Evolutionary conservation across 345 rosid genomes (phyloP), one percentile per base, ranked within the genome.

Genomic region (Physaria fendleri): DNA sequence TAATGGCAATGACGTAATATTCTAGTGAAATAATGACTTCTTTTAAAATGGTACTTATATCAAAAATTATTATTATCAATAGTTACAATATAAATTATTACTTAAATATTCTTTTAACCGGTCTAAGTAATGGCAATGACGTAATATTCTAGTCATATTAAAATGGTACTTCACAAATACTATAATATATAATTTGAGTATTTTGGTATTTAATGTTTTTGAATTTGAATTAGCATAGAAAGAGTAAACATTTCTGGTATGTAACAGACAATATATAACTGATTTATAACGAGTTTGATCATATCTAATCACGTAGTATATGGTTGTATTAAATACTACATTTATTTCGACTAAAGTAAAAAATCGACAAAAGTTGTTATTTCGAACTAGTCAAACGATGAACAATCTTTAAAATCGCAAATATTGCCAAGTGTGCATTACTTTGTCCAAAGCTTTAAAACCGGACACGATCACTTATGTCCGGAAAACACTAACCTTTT

Each of bases 401-500:
- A n/a, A n/a, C 11, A 9, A 13, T 59, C 39, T 66, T 25, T 34
- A 34, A 43, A 6, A 7, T 12, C 25, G 48, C 20, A 49, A 8
- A 35, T 20, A 10, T 20, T 43, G 73, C 67, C 67, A 68, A 59
- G 62, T 68, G 66, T 60, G 24, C 33, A 43, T 4, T 6, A 68
- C 27, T 20, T 68, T 52, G 55, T 68, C 66, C 20, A 17, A 2
- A 41, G 52, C 59, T 32, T 22, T 0, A 16, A 32, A 12, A 2
- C 1, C 50, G 12, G 35, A 16, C 47, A 52, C 62, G 62, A 46
- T 60, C 23, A 35, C 11, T 0, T 44, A n/a, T 52, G 41, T 51
- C 44, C 5, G 5, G 13, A 27, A 41, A 30, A 32, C 2, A 14
- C 23, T 58, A 27, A 56, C 28, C 2, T 32, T n/a, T 30, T 10